Evolutionary conservation across 2,329 filamentous ascomycete genomes (phyloP).

Genomic region (Claviceps pazoutovae): DNA sequence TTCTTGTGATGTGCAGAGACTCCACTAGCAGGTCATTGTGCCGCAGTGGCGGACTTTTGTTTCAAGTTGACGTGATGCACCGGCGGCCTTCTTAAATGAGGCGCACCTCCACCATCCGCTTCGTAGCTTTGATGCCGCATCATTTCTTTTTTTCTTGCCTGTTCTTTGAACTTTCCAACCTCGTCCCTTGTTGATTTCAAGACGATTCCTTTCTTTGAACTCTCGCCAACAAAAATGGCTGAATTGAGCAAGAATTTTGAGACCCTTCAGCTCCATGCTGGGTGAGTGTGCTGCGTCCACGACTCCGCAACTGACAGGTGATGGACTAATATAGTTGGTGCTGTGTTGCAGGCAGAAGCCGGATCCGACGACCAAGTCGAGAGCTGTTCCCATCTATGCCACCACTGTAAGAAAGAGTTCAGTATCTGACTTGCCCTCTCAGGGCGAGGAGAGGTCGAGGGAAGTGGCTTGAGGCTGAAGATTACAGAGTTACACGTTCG

Average conservation of each 20-base stretch:
- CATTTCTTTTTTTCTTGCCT: too few species aligned
- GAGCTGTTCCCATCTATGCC: constrained; percentile 92
- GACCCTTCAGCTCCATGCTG: constrained; percentile 75
- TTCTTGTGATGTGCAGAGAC: too few species aligned
- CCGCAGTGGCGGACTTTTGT: too few species aligned
- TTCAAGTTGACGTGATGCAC: too few species aligned
- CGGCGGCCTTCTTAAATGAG: too few species aligned
- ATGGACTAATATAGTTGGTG: background rate
- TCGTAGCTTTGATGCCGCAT: too few species aligned
- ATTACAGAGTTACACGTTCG: constrained; percentile 69
- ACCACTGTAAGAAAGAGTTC: constrained; percentile 42
- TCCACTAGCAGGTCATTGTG: too few species aligned
- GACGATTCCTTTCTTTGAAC: too few species aligned
- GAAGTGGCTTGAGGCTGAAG: background rate
- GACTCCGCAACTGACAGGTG: background rate
- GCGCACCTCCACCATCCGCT: too few species aligned
- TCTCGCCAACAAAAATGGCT: constrained; percentile 10
- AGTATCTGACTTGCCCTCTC: too few species aligned
- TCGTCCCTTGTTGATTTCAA: too few species aligned
- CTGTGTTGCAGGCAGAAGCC: constrained; percentile 51
- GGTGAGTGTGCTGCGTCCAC: constrained; percentile 35
- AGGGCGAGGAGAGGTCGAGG: background rate
- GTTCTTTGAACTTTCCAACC: too few species aligned
- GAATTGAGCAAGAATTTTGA: constrained; percentile 55
- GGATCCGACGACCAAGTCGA: constrained; percentile 69